Percentiles rank a stretch among this genome's conserved stretches.
Evolutionary conservation across 177 flowering plant genomes (phyloP).

Genomic region (Vitis hybrid): DNA sequence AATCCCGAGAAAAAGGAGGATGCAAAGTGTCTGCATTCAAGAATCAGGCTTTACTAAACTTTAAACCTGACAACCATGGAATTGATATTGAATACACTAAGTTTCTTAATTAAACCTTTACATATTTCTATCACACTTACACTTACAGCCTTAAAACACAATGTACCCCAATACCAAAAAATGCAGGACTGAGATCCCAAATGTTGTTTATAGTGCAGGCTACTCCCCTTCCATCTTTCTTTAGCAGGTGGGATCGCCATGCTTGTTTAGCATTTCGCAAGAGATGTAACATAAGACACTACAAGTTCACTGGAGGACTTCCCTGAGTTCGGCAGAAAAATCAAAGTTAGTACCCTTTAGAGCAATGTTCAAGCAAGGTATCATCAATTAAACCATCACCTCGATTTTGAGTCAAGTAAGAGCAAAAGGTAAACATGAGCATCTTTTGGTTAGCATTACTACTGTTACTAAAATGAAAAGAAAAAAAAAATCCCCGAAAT

Average conservation of each 20-base stretch:
- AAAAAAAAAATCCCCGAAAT: no score
- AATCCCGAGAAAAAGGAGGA: no score
- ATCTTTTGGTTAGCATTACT: not conserved
- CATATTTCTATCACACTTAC: no score
- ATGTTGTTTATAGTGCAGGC: no score
- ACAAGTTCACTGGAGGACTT: slow-evolving; percentile 55
- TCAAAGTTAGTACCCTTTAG: not conserved
- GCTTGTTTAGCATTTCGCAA: not conserved
- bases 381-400: not conserved
- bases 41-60: no score
- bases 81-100: no score
- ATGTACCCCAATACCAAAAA: no score
- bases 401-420: not conserved
- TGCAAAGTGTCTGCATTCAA: no score
- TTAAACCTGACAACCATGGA: no score
- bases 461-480: not conserved
- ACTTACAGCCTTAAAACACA: no score
- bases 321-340: slow-evolving; percentile 32
- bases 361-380: not conserved
- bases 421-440: not conserved
- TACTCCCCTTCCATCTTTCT: not conserved
- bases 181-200: no score
- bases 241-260: not conserved
- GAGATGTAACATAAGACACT: slow-evolving; percentile 1
- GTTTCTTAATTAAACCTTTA: no score